Evolutionary conservation across 2,329 filamentous ascomycete species (phyloP).

Genomic region (Akanthomyces dipterigenus): DNA sequence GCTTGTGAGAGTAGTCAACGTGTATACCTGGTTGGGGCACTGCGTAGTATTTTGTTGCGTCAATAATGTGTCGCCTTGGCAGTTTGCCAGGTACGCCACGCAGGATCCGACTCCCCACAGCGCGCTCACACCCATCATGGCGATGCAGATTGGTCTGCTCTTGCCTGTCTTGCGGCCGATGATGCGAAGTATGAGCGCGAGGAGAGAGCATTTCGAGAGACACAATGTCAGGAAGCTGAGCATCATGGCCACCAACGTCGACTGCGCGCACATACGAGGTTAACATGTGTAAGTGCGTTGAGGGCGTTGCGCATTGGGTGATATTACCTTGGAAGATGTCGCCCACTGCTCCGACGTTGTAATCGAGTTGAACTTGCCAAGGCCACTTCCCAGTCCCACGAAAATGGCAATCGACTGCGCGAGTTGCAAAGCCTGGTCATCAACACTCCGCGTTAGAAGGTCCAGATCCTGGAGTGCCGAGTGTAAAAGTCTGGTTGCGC

Average conservation of each 20-base stretch:
- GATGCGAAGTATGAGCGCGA: conserved; percentile 15
- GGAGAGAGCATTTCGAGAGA: conserved; percentile 16
- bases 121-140: conserved; percentile 9
- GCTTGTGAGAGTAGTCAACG: no score
- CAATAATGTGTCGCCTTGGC: conserved; percentile 4
- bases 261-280: neutral
- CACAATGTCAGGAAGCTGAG: conserved; percentile 11
- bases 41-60: neutral
- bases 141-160: conserved; percentile 12
- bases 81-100: conserved; percentile 2
- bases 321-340: conserved; percentile 4
- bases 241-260: conserved; percentile 10
- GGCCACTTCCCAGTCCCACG: conserved; percentile 10
- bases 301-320: neutral
- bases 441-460: neutral
- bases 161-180: conserved; percentile 13
- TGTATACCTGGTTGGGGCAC: conserved; percentile 13
- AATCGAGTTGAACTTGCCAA: conserved; percentile 15
- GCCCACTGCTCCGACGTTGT: conserved; percentile 10
- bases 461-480: neutral
- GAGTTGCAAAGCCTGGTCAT: conserved; percentile 8
- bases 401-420: conserved; percentile 13
- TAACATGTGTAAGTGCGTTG: neutral
- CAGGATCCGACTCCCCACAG: conserved; percentile 13
- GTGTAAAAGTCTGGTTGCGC: no score